Percentiles rank a stretch among this genome's conserved stretches.
These are phyloP conservation scores for Tylopilus sp. DNA, from an alignment of 1,284 basidiomycete species.

Conservation along the genomic window DNA sequence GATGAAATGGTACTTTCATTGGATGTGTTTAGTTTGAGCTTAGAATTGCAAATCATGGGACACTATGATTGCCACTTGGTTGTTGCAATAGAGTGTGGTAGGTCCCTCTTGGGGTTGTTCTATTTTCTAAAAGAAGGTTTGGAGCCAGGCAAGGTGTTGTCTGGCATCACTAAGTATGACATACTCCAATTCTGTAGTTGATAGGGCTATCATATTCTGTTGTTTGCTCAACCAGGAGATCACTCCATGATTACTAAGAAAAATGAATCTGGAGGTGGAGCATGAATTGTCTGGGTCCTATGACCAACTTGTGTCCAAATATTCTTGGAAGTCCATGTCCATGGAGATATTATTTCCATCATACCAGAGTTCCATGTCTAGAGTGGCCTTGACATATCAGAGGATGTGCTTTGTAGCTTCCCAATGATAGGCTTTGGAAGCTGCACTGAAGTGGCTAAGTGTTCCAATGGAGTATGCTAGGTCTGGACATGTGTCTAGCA, in stretches of 20 bases:
- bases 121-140: background rate
- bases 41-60: background rate
- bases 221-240: background rate
- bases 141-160: background rate
- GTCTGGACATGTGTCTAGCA: no score
- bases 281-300: background rate
- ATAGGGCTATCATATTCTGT: background rate
- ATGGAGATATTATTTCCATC: background rate
- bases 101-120: conserved; percentile 4
- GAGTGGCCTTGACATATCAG: background rate
- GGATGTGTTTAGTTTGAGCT: background rate
- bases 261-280: background rate
- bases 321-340: background rate
- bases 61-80: conserved; percentile 34
- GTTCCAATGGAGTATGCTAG: no score
- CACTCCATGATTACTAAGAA: background rate
- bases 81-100: conserved; percentile 34
- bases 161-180: background rate
- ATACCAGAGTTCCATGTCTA: background rate
- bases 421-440: no score
- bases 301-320: background rate
- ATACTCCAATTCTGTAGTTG: background rate
- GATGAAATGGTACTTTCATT: background rate
- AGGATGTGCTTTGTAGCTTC: background rate
- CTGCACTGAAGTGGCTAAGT: no score